phyloP scores from a whole-genome alignment of 495 filamentous ascomycete genomes.

The Penicillium alfredii region DNA sequence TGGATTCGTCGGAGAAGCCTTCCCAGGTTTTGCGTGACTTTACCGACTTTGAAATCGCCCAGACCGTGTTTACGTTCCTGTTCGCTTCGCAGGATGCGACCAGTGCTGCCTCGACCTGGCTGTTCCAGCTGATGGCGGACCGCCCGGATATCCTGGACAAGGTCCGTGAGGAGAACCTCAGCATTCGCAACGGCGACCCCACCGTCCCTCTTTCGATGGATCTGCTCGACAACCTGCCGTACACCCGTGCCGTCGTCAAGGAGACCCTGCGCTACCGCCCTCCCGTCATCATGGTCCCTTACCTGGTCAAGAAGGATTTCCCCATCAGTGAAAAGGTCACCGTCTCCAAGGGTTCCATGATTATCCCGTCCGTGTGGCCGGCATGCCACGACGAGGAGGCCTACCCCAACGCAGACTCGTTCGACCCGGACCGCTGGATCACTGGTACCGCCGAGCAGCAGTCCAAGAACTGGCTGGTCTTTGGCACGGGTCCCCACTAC shows the following conservation, averaged over 20 bases:
- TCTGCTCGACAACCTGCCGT: slow-evolving; percentile 78
- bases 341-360: slow-evolving; percentile 89
- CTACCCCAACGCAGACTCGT: slow-evolving; percentile 82
- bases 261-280: slow-evolving; percentile 94
- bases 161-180: slow-evolving; percentile 86
- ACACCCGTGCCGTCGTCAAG: slow-evolving; percentile 88
- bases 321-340: slow-evolving; percentile 85
- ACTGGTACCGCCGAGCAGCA: slow-evolving; percentile 85
- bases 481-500: slow-evolving; percentile 94
- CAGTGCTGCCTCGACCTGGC: slow-evolving; percentile 84
- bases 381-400: slow-evolving; percentile 90
- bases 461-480: slow-evolving; percentile 94
- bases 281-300: slow-evolving; percentile 96
- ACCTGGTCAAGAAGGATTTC: slow-evolving; percentile 92
- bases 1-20: slow-evolving; percentile 72
- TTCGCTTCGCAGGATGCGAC: slow-evolving; percentile 98
- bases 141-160: slow-evolving; percentile 85
- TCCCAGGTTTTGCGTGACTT: slow-evolving; percentile 76
- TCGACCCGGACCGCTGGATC: slow-evolving; percentile 86
- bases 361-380: slow-evolving; percentile 85
- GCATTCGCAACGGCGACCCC: slow-evolving; percentile 69
- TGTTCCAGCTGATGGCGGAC: slow-evolving; percentile 93
- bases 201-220: slow-evolving; percentile 69
- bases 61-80: slow-evolving; percentile 95
- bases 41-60: slow-evolving; percentile 85